phyloP scores from a whole-genome alignment of 352 stramenopile genomes.

The Aphanomyces stellatus region DNA sequence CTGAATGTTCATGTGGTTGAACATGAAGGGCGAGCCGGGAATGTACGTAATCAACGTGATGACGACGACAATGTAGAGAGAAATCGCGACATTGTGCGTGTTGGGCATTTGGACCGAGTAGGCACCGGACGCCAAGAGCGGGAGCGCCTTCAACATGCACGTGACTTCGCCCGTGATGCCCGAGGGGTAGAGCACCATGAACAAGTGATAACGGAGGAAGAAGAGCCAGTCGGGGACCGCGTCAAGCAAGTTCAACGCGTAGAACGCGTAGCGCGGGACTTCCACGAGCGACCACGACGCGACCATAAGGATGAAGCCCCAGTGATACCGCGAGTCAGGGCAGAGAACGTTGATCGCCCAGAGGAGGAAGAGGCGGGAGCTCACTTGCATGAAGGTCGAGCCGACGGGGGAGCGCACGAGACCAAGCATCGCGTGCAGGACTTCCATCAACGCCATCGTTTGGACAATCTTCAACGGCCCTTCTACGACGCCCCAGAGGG shows the following conservation, averaged over 20 bases:
- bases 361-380: conserved; percentile 88
- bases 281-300: conserved; percentile 82
- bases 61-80: conserved; percentile 62
- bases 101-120: conserved; percentile 72
- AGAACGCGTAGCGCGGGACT: conserved; percentile 97
- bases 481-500: conserved; percentile 46
- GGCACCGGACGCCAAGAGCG: conserved; percentile 41
- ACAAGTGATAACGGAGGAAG: conserved; percentile 97
- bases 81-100: conserved; percentile 64
- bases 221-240: conserved; percentile 93
- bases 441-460: conserved; percentile 92
- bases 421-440: conserved; percentile 92
- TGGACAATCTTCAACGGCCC: conserved; percentile 83
- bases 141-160: conserved; percentile 63
- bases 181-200: conserved; percentile 97
- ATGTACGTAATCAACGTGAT: conserved; percentile 65
- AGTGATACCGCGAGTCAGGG: conserved; percentile 63
- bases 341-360: conserved; percentile 91
- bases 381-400: conserved; percentile 90
- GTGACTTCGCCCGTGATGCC: conserved; percentile 85
- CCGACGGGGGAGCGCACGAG: conserved; percentile 93
- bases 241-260: conserved; percentile 91
- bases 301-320: conserved; percentile 83
- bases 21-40: conserved; percentile 74
- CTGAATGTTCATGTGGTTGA: conserved; percentile 78